A percentile compares a stretch with the other conserved stretches of the same genome.
Evolutionary conservation across 495 filamentous ascomycete genomes (phyloP).

Genomic region (Xylaria bambusicola): DNA sequence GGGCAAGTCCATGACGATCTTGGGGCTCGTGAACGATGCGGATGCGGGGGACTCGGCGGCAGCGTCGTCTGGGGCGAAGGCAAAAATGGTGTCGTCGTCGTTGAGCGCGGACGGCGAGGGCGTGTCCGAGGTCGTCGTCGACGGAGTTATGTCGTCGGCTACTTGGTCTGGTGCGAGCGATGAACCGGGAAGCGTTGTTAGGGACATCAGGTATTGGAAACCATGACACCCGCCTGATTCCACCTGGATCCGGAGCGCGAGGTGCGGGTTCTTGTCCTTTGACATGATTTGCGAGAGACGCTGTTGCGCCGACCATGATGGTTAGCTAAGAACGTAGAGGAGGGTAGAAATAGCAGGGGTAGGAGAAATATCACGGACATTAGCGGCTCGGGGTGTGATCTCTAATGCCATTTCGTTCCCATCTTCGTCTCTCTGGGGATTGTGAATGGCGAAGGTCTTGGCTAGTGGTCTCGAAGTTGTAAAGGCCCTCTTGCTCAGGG

Average conservation of each 20-base stretch:
- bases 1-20: slow-evolving; percentile 84
- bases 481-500: slow-evolving; percentile 33
- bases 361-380: slow-evolving; percentile 53
- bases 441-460: slow-evolving; percentile 51
- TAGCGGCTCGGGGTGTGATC: slow-evolving; percentile 78
- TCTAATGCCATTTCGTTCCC: slow-evolving; percentile 79
- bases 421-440: slow-evolving; percentile 71
- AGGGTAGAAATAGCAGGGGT: slow-evolving; percentile 3
- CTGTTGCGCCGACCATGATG: slow-evolving; percentile 21
- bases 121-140: slow-evolving; percentile 20
- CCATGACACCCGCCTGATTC: slow-evolving; percentile 94
- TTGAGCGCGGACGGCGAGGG: slow-evolving; percentile 30
- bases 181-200: slow-evolving; percentile 57
- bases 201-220: slow-evolving; percentile 94
- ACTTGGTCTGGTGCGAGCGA: slow-evolving; percentile 6
- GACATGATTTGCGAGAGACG: slow-evolving; percentile 71
- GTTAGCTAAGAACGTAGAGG: background rate
- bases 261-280: slow-evolving; percentile 75
- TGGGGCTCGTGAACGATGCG: slow-evolving; percentile 51
- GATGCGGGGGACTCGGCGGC: slow-evolving; percentile 9
- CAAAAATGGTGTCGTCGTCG: slow-evolving; percentile 77
- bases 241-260: slow-evolving; percentile 86
- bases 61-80: slow-evolving; percentile 30
- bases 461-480: slow-evolving; percentile 31
- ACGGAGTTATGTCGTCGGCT: slow-evolving; percentile 27